Evolutionary conservation across 495 filamentous ascomycete species (phyloP).

Genomic region (Penicillium nucicola): DNA sequence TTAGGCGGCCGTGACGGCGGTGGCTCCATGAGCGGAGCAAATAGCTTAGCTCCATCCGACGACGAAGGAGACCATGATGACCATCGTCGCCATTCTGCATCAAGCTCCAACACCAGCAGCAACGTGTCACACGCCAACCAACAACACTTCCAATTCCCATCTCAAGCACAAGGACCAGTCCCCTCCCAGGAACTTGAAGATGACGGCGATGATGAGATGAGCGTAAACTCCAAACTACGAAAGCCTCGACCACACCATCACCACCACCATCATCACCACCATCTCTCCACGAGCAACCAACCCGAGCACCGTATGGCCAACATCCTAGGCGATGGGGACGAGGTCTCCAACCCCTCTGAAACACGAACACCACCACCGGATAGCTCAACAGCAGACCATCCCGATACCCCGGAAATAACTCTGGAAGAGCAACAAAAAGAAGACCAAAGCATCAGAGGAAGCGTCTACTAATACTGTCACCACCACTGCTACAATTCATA

Average conservation of each 20-base stretch:
- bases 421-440: constrained; percentile 27
- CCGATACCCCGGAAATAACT: constrained; percentile 7
- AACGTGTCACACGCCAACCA: constrained; percentile 1
- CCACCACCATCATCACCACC: constrained; percentile 11
- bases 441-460: constrained; percentile 39
- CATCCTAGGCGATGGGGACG: constrained; percentile 39
- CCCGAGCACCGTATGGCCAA: constrained; percentile 37
- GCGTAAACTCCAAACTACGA: constrained; percentile 26
- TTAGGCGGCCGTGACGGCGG: constrained; percentile 44
- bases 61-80: constrained; percentile 31
- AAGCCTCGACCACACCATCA: constrained; percentile 25
- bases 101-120: neutral
- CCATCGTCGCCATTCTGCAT: constrained; percentile 1
- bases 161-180: constrained; percentile 11
- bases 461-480: constrained; percentile 29
- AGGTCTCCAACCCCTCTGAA: constrained; percentile 16
- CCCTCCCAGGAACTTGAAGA: constrained; percentile 39
- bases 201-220: constrained; percentile 53
- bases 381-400: neutral
- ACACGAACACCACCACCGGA: constrained; percentile 3
- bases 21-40: constrained; percentile 40
- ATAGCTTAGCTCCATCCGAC: constrained; percentile 40
- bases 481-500: too few species aligned
- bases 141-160: constrained; percentile 3
- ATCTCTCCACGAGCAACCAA: constrained; percentile 17